phyloP scores from a whole-genome alignment of 208 protist species.

The Trypanosoma boissoni region DNA sequence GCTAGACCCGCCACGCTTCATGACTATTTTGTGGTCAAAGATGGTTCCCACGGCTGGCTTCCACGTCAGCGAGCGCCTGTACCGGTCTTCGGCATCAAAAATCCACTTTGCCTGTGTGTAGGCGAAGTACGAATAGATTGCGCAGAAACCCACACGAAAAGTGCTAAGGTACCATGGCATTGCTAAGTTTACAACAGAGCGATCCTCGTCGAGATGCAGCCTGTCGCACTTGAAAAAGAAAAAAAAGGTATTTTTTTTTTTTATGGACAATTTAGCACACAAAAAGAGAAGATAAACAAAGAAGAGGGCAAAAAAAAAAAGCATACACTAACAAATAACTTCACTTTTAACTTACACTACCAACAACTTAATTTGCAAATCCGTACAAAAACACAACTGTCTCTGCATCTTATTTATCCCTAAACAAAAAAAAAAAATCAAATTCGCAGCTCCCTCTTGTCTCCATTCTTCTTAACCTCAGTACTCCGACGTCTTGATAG shows the following conservation, averaged over 20 bases:
- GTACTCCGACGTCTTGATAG: conserved; percentile 72
- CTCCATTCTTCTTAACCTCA: conserved; percentile 19
- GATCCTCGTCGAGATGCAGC: neutral
- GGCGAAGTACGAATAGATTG: conserved; percentile 75
- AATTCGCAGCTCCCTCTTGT: neutral
- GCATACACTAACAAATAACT: neutral
- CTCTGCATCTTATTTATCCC: neutral
- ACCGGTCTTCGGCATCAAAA: conserved; percentile 77
- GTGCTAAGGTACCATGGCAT: conserved; percentile 89
- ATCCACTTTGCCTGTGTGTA: conserved; percentile 67
- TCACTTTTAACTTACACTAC: neutral
- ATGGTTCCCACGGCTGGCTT: conserved; percentile 81
- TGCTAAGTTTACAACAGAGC: neutral
- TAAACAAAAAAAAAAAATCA: neutral
- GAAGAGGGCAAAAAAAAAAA: neutral
- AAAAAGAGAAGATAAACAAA: neutral
- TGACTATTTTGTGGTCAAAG: conserved; percentile 86
- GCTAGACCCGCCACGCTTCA: conserved; percentile 78
- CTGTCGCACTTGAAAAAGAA: conserved; percentile 1
- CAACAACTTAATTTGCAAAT: too few relatives aligned
- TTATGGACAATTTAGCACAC: neutral
- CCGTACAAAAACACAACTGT: too few relatives aligned
- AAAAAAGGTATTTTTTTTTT: conserved; percentile 1
- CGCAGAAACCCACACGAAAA: conserved; percentile 69
- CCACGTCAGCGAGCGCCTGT: conserved; percentile 78